phyloP scores from a whole-genome alignment of 108 stramenopile genomes.

The Poteriospumella lacustris region DNA sequence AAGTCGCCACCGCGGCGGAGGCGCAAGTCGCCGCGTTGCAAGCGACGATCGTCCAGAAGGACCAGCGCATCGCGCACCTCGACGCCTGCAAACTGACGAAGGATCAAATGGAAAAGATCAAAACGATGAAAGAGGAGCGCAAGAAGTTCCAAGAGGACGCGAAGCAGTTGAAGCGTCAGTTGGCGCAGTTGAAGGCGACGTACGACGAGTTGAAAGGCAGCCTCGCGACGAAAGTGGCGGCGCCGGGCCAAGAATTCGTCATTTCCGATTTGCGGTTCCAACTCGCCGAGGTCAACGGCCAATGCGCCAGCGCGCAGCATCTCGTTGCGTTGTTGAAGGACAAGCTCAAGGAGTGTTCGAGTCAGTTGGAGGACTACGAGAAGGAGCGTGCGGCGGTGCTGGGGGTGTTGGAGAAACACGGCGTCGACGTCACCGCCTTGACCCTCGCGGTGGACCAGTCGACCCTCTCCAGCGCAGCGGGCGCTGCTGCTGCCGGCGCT shows the following conservation, averaged over 20 bases:
- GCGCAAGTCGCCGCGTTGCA: background rate
- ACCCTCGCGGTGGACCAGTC: background rate
- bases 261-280: constrained; percentile 17
- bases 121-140: background rate
- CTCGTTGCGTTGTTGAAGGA: constrained; percentile 1
- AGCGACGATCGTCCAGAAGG: background rate
- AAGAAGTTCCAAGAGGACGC: background rate
- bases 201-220: background rate
- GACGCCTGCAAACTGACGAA: constrained; percentile 17
- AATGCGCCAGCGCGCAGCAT: background rate
- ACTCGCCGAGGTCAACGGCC: constrained; percentile 9
- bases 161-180: background rate
- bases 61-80: constrained; percentile 4
- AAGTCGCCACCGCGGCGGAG: too few relatives aligned
- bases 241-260: background rate
- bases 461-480: background rate
- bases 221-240: background rate
- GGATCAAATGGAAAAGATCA: constrained; percentile 30
- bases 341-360: constrained; percentile 22
- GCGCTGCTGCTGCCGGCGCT: background rate
- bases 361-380: constrained; percentile 25
- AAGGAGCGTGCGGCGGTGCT: constrained; percentile 4
- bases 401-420: background rate
- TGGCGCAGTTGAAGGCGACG: background rate
- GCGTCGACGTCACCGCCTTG: background rate